Conservation (phyloP, 768 basidiomycete species). For the Boletus speciosus region DNA sequence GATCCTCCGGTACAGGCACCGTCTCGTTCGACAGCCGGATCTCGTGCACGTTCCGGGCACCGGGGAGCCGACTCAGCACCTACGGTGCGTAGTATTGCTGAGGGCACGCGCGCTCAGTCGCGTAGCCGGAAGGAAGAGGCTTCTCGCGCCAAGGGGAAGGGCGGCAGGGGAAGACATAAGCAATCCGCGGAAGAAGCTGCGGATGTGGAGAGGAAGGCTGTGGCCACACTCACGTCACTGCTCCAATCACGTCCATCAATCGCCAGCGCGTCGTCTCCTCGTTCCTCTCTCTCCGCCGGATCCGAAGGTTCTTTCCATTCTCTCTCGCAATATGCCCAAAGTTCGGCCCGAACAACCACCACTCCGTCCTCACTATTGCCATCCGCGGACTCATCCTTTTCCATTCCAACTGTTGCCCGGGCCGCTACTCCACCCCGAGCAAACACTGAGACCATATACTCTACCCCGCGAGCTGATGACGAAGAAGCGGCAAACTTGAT, state of each 20-base stretch:
- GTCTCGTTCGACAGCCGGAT: slow-evolving; percentile 34
- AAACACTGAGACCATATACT: slow-evolving; percentile 33
- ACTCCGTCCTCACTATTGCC: slow-evolving; percentile 38
- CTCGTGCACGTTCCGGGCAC: slow-evolving; percentile 23
- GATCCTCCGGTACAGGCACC: slow-evolving; percentile 63
- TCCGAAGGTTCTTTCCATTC: slow-evolving; percentile 67
- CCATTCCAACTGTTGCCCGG: slow-evolving; percentile 18
- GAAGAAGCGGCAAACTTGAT: slow-evolving; percentile 82
- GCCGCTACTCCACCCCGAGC: slow-evolving; percentile 37
- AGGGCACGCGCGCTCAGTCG: slow-evolving; percentile 45
- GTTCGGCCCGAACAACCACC: slow-evolving; percentile 54
- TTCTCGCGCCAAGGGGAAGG: slow-evolving; percentile 33
- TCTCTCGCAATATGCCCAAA: slow-evolving; percentile 62
- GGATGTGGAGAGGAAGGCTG: slow-evolving; percentile 79
- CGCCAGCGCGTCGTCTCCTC: slow-evolving; percentile 61
- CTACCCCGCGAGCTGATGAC: slow-evolving; percentile 61
- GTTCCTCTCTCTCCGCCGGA: slow-evolving; percentile 65
- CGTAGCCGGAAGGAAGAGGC: slow-evolving; percentile 41
- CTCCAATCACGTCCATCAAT: slow-evolving; percentile 63
- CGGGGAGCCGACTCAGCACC: slow-evolving; percentile 10
- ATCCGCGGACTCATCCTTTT: slow-evolving; percentile 40
- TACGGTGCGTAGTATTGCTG: slow-evolving; percentile 43
- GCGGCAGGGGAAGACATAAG: slow-evolving; percentile 51
- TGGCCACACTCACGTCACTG: slow-evolving; percentile 73
- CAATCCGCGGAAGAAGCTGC: slow-evolving; percentile 31